These are phyloP conservation scores for Phallus indusiatus DNA, from an alignment of 768 basidiomycete species.

Conservation along the genomic window DNA sequence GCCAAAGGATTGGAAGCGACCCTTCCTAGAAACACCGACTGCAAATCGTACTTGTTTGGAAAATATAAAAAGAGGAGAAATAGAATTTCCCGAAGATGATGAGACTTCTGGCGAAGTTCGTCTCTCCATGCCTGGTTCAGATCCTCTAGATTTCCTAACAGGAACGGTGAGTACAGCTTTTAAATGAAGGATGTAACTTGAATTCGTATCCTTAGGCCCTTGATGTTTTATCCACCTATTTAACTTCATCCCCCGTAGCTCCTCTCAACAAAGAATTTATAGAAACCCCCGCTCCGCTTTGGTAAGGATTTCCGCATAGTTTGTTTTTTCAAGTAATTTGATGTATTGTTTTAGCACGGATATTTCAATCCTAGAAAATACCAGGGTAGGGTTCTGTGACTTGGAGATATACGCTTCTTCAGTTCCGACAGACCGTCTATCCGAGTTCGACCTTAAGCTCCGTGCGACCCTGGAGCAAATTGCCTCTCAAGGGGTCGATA, in stretches of 20 bases:
- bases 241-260: conserved; percentile 76
- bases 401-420: conserved; percentile 74
- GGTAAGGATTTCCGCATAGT: conserved; percentile 35
- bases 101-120: conserved; percentile 87
- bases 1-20: conserved; percentile 83
- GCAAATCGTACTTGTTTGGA: conserved; percentile 47
- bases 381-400: conserved; percentile 60
- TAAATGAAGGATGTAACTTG: not conserved
- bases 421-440: conserved; percentile 71
- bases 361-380: conserved; percentile 76
- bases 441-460: conserved; percentile 61
- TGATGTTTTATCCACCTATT: conserved; percentile 77
- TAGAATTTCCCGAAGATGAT: conserved; percentile 95
- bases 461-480: conserved; percentile 62
- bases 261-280: conserved; percentile 87
- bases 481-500: conserved; percentile 69
- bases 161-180: conserved; percentile 42
- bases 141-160: conserved; percentile 59
- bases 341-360: conserved; percentile 45
- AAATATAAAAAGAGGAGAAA: conserved; percentile 45
- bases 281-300: conserved; percentile 83
- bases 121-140: conserved; percentile 72
- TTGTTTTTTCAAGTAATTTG: not conserved
- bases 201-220: conserved; percentile 39
- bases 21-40: conserved; percentile 84